Evolutionary conservation across 192 early-diverging fungal species (phyloP).

Genomic region (Coemansia sp.): DNA sequence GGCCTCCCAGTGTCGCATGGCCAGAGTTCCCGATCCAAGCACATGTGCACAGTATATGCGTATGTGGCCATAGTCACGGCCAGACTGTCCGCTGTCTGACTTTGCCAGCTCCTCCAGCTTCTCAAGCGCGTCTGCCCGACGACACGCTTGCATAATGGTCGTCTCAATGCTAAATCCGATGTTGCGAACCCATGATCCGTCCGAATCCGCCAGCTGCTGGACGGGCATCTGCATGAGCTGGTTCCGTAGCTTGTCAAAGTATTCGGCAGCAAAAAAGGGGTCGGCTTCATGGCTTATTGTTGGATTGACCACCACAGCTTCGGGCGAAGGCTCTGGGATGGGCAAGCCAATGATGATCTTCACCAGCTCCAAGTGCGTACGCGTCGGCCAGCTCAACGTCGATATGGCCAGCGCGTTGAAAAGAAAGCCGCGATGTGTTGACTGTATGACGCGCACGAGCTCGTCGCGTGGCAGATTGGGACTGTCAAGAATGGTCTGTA

Average conservation of each 20-base stretch:
- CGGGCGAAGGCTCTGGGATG: slow-evolving; percentile 25
- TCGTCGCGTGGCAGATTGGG: slow-evolving; percentile 46
- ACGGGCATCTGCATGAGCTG: slow-evolving; percentile 31
- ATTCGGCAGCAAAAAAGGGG: slow-evolving; percentile 44
- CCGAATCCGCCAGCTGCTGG: slow-evolving; percentile 27
- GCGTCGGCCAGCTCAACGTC: slow-evolving; percentile 44
- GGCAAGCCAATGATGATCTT: slow-evolving; percentile 43
- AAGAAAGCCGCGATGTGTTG: slow-evolving; percentile 47
- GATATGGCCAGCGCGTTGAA: slow-evolving; percentile 38
- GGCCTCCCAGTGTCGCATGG: slow-evolving; percentile 31
- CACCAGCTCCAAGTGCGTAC: slow-evolving; percentile 54
- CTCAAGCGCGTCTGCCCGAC: slow-evolving; percentile 39
- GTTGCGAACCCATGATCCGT: slow-evolving; percentile 47
- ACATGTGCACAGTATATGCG: slow-evolving; percentile 41
- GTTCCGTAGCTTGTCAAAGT: slow-evolving; percentile 41
- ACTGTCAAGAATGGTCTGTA: slow-evolving; percentile 48
- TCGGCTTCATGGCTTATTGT: slow-evolving; percentile 34
- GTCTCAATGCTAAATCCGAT: slow-evolving; percentile 55
- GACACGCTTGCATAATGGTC: slow-evolving; percentile 44
- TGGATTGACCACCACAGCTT: slow-evolving; percentile 22
- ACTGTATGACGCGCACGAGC: slow-evolving; percentile 38
- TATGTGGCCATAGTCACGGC: slow-evolving; percentile 20
- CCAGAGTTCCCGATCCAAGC: slow-evolving; percentile 35
- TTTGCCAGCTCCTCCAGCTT: slow-evolving; percentile 35
- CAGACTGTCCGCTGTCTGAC: slow-evolving; percentile 1